These are phyloP conservation scores for Myxozyma melibiosi DNA, from an alignment of 805 yeast genomes.

Conservation along the genomic window DNA sequence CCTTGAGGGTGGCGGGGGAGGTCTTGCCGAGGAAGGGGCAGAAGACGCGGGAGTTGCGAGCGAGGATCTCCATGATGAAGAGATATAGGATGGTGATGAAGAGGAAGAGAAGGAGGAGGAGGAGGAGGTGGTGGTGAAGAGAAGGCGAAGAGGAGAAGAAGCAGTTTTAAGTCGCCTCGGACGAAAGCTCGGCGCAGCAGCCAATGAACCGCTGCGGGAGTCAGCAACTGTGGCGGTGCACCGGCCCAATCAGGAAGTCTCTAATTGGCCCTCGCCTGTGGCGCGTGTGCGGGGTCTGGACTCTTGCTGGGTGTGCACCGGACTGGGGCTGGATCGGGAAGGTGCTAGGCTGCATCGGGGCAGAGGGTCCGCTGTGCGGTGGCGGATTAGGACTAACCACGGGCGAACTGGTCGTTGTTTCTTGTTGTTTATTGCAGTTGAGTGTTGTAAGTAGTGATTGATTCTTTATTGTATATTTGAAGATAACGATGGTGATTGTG, in stretches of 20 bases:
- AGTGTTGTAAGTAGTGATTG: too few species aligned
- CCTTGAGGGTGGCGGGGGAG: conserved; percentile 61
- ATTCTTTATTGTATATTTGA: too few species aligned
- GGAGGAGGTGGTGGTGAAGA: neutral
- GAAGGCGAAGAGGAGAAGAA: neutral
- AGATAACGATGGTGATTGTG: too few species aligned
- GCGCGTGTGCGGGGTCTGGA: conserved; percentile 4
- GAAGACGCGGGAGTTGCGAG: conserved; percentile 71
- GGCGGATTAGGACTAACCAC: neutral
- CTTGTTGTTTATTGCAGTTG: too few species aligned
- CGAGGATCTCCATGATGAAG: conserved; percentile 68
- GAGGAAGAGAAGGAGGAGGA: neutral
- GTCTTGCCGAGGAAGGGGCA: conserved; percentile 79
- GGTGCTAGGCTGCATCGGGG: neutral
- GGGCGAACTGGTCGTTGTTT: too few species aligned
- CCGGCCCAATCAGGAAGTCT: neutral
- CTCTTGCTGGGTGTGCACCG: neutral
- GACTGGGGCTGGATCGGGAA: neutral
- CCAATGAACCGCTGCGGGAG: neutral
- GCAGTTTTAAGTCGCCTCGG: neutral
- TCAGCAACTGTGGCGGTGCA: neutral
- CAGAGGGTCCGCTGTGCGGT: neutral
- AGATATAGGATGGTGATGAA: neutral
- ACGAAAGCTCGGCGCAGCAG: neutral
- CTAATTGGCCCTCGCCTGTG: conserved; percentile 8